Base-by-base conservation (phyloP, 129 eudicot species). In the Rutidosis leptorrhynchoides region DNA sequence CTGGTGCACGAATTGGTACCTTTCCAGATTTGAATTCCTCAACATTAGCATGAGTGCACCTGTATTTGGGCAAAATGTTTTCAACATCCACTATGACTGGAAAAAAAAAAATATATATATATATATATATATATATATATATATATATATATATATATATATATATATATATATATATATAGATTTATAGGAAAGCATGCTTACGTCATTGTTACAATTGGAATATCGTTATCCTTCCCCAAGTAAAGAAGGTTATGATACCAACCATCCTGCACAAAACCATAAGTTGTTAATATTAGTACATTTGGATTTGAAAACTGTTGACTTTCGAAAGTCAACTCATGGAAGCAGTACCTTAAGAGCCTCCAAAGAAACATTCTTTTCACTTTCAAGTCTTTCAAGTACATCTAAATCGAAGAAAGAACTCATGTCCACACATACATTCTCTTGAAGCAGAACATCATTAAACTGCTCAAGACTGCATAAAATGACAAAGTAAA, bases 381-480 rank as follows among this genome's bases (percentile, higher is more conserved):
- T 43, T 25, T 78, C 66, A 26, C 67, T 22, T 76, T 61, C 74
- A 25, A 86, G 58, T 25, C 77, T 43, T 52, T 84, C 79, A 48
- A 94, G 73, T 53, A 68, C 85, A 62, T 71, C 62, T 67, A 62
- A 32, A 71, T 81, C 93, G 29, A 94, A 89, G 67, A 84, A 65
- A 28, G 79, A 72, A 57, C 59, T 61, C 37, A 57, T 46, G 67
- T 83, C 93, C 35, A 10, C 23, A 62, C 70, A 17, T 6, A 65
- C 28, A 75, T 86, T 94, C 79, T 94, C 97, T 72, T 94, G 97
- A 71, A 79, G 82, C 79, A 86, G 79, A 75, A 94, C 97, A 76
- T 94, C 99, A 58, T 94, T 94, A 66, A 94, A 94, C 82, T 94
- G 99, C 83, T 94, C 99, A 49, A 94, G 90, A 77, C 99, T 94